Percentiles rank a stretch among this genome's conserved stretches.
Evolutionary conservation across 2,329 filamentous ascomycete genomes (phyloP).

Genomic region (Macrophomina tecta): DNA sequence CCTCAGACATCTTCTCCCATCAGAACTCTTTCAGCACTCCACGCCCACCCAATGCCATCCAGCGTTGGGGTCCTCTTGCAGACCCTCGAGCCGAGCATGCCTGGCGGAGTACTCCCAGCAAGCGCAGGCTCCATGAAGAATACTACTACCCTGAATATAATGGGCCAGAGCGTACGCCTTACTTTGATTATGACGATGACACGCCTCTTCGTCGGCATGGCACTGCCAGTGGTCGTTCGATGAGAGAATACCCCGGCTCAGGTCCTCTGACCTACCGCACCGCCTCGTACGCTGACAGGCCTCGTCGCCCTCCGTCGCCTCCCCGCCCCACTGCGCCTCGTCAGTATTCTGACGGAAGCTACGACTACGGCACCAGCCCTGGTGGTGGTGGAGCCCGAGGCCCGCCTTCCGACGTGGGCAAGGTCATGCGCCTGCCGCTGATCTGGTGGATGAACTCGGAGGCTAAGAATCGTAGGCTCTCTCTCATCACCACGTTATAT

Average conservation of each 20-base stretch:
- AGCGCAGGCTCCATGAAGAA: constrained; percentile 18
- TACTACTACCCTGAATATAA: constrained; percentile 18
- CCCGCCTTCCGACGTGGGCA: constrained; percentile 3
- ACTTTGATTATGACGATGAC: constrained; percentile 23
- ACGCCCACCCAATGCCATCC: constrained; percentile 1
- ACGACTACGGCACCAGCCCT: neutral
- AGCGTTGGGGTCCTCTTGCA: constrained; percentile 15
- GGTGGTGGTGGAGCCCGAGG: constrained; percentile 9
- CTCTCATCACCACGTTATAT: neutral
- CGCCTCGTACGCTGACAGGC: neutral
- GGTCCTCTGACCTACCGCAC: constrained; percentile 8
- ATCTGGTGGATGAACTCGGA: constrained; percentile 45
- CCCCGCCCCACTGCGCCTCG: neutral
- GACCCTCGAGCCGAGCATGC: constrained; percentile 16
- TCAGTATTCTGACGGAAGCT: constrained; percentile 16
- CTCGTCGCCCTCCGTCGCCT: constrained; percentile 6
- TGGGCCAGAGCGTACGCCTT: constrained; percentile 6
- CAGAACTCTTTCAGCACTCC: constrained; percentile 16
- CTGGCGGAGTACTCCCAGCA: constrained; percentile 21
- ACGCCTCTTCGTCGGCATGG: constrained; percentile 12
- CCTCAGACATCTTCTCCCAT: constrained; percentile 21
- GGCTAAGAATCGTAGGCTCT: constrained; percentile 42
- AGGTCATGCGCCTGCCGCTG: constrained; percentile 43
- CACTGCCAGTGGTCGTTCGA: neutral
- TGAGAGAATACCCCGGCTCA: constrained; percentile 7